These are phyloP conservation scores for Jamesozyma gamospora DNA, from an alignment of 805 yeast species.

Conservation along the genomic window DNA sequence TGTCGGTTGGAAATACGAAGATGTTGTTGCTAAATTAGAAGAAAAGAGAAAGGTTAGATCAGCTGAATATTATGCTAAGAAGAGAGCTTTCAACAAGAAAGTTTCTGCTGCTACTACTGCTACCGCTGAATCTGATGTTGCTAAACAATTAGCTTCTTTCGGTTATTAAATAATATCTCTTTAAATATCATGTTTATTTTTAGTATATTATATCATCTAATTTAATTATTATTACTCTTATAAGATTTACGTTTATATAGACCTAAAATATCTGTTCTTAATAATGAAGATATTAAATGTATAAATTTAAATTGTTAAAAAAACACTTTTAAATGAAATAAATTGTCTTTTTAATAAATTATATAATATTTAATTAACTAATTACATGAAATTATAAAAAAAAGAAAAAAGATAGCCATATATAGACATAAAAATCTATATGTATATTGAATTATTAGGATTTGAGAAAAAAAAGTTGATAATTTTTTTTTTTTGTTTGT, in stretches of 20 bases:
- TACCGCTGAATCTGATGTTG: conserved; percentile 82
- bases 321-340: too few relatives aligned
- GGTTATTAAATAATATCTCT: conserved; percentile 70
- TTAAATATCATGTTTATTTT: conserved; percentile 7
- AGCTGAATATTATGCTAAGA: conserved; percentile 98
- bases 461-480: neutral
- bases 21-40: conserved; percentile 93
- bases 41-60: conserved; percentile 98
- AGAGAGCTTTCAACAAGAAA: conserved; percentile 93
- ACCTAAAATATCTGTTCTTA: too few relatives aligned
- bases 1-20: conserved; percentile 99
- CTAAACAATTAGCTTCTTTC: conserved; percentile 87
- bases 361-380: neutral
- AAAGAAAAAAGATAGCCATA: neutral
- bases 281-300: neutral
- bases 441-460: neutral
- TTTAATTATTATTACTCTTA: conserved; percentile 6
- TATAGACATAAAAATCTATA: neutral
- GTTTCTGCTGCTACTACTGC: conserved; percentile 76
- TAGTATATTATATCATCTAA: conserved; percentile 6
- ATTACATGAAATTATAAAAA: too few relatives aligned
- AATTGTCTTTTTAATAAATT: too few relatives aligned
- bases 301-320: too few relatives aligned
- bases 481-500: neutral
- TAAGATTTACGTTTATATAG: too few relatives aligned